Evolutionary conservation across 179 eudicot genomes (phyloP).

Genomic region (Beta corolliflora): DNA sequence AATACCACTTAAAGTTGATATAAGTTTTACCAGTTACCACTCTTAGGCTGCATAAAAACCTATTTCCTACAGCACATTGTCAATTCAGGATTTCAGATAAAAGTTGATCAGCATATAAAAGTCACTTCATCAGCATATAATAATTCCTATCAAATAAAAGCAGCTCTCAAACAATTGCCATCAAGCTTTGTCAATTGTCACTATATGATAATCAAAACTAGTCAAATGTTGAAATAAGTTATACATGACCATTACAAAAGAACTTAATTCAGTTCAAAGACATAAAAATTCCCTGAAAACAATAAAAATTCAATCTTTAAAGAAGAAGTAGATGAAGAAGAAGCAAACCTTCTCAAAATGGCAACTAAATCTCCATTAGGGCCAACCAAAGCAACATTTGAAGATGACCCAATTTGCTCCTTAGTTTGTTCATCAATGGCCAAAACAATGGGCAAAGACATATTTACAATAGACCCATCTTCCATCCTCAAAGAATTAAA

Average conservation of each 20-base stretch:
- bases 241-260: too few species aligned
- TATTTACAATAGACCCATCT: constrained; percentile 74
- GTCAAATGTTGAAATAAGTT: too few species aligned
- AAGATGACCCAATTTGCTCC: constrained; percentile 48
- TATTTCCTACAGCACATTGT: too few species aligned
- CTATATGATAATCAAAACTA: too few species aligned
- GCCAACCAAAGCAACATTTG: constrained; percentile 59
- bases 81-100: neutral
- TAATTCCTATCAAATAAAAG: neutral
- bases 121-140: neutral
- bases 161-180: neutral
- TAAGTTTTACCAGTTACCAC: too few species aligned
- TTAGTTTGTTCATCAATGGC: constrained; percentile 72
- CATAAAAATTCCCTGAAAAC: neutral
- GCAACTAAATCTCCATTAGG: constrained; percentile 61
- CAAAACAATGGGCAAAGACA: constrained; percentile 89
- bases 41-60: neutral
- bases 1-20: neutral
- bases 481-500: constrained; percentile 66
- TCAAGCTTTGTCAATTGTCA: neutral
- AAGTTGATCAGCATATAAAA: neutral
- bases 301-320: neutral
- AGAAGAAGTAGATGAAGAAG: neutral
- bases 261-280: too few species aligned
- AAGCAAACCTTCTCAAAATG: constrained; percentile 62